A percentile compares a stretch with the other conserved stretches of the same genome.
Conservation (phyloP, 768 basidiomycete species). For the Sporobolomyces phaffii region DNA sequence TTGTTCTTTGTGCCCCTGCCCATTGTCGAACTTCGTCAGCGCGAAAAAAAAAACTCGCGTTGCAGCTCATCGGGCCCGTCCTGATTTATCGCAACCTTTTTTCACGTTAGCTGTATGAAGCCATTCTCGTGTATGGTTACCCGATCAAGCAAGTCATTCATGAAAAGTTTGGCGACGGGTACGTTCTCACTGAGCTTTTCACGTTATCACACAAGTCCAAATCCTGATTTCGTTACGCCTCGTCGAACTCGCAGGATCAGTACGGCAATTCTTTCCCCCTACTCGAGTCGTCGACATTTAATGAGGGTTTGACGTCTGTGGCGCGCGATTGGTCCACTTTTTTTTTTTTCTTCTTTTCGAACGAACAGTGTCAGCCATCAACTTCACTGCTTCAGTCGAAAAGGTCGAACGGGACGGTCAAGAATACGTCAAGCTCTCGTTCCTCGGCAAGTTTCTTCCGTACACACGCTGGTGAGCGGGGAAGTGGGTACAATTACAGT, state of each 20-base stretch:
- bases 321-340: not conserved
- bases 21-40: too few species aligned
- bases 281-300: too few species aligned
- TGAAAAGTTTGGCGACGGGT: slow-evolving; percentile 32
- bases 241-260: too few species aligned
- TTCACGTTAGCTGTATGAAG: not conserved
- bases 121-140: slow-evolving; percentile 12
- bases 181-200: not conserved
- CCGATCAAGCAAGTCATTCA: slow-evolving; percentile 12
- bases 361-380: slow-evolving; percentile 13
- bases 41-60: too few species aligned
- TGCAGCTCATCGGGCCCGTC: too few species aligned
- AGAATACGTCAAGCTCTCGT: slow-evolving; percentile 1
- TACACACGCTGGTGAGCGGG: slow-evolving; percentile 19
- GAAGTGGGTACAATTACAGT: too few species aligned
- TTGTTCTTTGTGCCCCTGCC: too few species aligned
- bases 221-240: too few species aligned
- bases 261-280: too few species aligned
- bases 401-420: slow-evolving; percentile 12
- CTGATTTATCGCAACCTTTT: too few species aligned
- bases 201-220: too few species aligned
- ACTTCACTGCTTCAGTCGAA: slow-evolving; percentile 9
- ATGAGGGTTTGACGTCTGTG: not conserved
- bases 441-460: slow-evolving; percentile 14
- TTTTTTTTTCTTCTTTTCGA: too few species aligned